phyloP scores from a whole-genome alignment of 1,139 yeast genomes.

The Pichia sp. region DNA sequence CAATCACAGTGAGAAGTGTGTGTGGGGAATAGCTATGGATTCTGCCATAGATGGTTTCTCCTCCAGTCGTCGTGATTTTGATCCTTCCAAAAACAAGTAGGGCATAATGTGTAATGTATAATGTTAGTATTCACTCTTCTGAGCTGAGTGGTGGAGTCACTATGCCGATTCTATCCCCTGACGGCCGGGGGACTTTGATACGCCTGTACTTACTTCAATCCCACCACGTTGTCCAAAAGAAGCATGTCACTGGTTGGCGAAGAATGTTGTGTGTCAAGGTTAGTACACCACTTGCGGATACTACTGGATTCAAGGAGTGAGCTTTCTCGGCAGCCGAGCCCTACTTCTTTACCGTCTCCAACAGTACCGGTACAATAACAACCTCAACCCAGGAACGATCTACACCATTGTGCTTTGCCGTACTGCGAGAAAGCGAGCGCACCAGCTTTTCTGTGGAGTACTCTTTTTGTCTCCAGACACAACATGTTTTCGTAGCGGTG shows the following conservation, averaged over 20 bases:
- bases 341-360: not conserved
- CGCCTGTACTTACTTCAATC: slow-evolving; percentile 28
- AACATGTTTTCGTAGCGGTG: not conserved
- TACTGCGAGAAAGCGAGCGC: not conserved
- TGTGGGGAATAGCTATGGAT: slow-evolving; percentile 56
- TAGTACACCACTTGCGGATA: not conserved
- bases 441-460: not conserved
- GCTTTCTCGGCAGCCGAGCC: not conserved
- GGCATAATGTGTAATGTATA: not conserved
- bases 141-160: too few species aligned
- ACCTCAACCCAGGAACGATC: not conserved
- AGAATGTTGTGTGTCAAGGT: not conserved
- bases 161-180: too few species aligned
- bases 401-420: not conserved
- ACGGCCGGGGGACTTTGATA: too few species aligned
- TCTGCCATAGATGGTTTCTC: slow-evolving; percentile 53
- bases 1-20: slow-evolving; percentile 23
- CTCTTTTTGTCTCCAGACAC: not conserved
- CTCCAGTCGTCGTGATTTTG: slow-evolving; percentile 55
- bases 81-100: slow-evolving; percentile 40
- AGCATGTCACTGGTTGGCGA: slow-evolving; percentile 27
- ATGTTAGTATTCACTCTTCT: slow-evolving; percentile 1
- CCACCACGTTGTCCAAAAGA: slow-evolving; percentile 36
- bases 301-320: too few species aligned
- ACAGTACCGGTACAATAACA: not conserved